Base-by-base conservation (phyloP, 2,329 filamentous ascomycete genomes). In the Cladosporium sp. region DNA sequence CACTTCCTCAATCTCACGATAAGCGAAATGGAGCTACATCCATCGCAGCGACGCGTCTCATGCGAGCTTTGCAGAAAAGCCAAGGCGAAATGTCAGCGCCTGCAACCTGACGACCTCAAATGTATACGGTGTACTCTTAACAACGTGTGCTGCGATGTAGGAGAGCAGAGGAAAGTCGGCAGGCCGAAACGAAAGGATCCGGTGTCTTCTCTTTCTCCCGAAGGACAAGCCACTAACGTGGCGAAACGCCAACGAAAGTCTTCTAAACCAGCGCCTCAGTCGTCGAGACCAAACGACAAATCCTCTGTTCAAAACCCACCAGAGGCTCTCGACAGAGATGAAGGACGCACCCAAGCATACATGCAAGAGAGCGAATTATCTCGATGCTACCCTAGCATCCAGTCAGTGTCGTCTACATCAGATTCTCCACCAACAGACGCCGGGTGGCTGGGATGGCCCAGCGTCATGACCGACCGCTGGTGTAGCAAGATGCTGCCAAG, bases 31-130 rank as follows among this genome's bases (percentile, higher is more conserved):
- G 49, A 53, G 2, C 11, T 56, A n/a, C 53, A 56, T 34, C 53
- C 53, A 56, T 56, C 53, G 14, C 53, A 56, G n/a, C 26, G 30
- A 34, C 53, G 53, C 53, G 30, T 56, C 28, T 56, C 53, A 56
- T 56, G 53, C 53, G 30, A 56, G 28, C 26, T 56, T 28, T 56
- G 53, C 53, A 32, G 53, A 16, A 56, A 23, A n/a, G n/a, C 18
- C 53, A 56, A 56, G 53, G 30, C 30, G 16, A 56, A 56, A 34
- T 56, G 53, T 36, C 53, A 56, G 30, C 53, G 53, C n/a, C 18
- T 34, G 30, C 53, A 34, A n/a, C 28, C 53, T 6, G 53, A 56
- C 30, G 53, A 56, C 30, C 18, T n/a, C 5, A 56, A 56, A 25
- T 56, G 53, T n/a, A 2, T 56, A 21, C 53, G 53, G 3, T 56